Base-by-base conservation (phyloP, 2,329 filamentous ascomycete species). In the Aspergillus sp. region DNA sequence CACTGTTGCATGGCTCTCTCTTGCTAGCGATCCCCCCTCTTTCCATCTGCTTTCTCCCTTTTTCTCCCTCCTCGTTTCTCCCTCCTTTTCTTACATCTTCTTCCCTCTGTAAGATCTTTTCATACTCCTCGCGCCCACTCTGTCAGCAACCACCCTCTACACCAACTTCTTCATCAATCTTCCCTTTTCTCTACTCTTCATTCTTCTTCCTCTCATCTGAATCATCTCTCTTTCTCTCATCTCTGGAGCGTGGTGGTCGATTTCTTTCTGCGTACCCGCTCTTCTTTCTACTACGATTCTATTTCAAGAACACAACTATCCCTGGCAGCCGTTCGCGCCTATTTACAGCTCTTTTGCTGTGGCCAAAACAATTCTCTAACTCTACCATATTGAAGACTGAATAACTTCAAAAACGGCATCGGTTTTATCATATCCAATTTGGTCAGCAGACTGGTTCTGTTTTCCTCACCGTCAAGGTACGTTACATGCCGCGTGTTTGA, bases 71-170 rank as follows among this genome's bases (percentile, higher is more conserved):
- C 29, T 43, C 43, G 36, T 39, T 45, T 37, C 34, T 39, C 34
- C 43, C 49, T 45, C 26, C 28, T 42, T 43, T 38, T 36, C 45
- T 45, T 41, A 42, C 43, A 38, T 45, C 41, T 27, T 41, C 42
- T 33, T 34, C 28, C n/a, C 27, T 38, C 43, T 48, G 39, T 45
- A 48, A 41, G 32, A 44, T 47, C 41, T 43, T 42, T 48, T 43
- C 46, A 44, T 46, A 44, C 37, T 42, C 43, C 45, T 32, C 19
- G 19, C 19, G 5, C 9, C 8, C 35, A 26, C 35, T 28, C 35
- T 19, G 33, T n/a, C 32, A 19, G 12, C 33, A 34, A 34, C 33
- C 33, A 34, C 33, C n/a, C 12, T 9, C 33, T 34, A n/a, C 12
- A 34, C 19, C 33, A 7, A 13, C 6, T 34, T 34, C 33, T 34